These are phyloP conservation scores for Mortierella sp. DNA, from an alignment of 371 early-diverging fungal species.

Conservation along the genomic window DNA sequence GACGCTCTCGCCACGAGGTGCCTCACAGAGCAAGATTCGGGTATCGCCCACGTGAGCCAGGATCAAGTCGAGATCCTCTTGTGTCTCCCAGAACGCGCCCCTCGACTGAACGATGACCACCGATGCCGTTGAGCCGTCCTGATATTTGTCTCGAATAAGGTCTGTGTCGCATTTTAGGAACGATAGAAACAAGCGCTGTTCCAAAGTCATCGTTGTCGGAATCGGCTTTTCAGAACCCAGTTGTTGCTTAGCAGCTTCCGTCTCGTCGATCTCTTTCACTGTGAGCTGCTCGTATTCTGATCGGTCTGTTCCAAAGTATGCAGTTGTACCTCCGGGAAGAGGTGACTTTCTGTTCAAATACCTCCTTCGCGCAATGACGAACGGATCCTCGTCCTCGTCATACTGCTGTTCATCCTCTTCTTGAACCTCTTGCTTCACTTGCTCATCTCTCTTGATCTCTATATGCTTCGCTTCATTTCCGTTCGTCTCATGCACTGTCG, in stretches of 20 bases:
- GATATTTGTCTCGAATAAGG: conserved; percentile 53
- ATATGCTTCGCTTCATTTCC: conserved; percentile 2
- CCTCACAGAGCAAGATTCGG: conserved; percentile 67
- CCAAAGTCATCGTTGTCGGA: conserved; percentile 58
- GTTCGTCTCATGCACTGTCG: background rate
- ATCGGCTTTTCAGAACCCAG: background rate
- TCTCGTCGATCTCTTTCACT: background rate
- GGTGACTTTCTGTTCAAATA: conserved; percentile 33
- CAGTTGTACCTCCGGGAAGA: conserved; percentile 27
- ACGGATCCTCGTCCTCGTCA: conserved; percentile 42
- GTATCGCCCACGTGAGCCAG: conserved; percentile 77
- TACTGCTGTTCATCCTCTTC: background rate
- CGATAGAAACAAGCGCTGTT: conserved; percentile 66
- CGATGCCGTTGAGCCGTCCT: conserved; percentile 72
- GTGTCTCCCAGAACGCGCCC: conserved; percentile 73
- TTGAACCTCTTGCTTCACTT: too few species aligned
- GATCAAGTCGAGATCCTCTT: conserved; percentile 61
- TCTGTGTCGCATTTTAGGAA: conserved; percentile 64
- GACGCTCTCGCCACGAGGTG: conserved; percentile 61
- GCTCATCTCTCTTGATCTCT: background rate
- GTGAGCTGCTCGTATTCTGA: conserved; percentile 38
- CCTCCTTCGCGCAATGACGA: conserved; percentile 14
- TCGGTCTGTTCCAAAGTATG: conserved; percentile 32
- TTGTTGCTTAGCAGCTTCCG: background rate
- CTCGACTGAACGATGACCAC: conserved; percentile 67